These are phyloP conservation scores for Xylariaceae sp. DNA, from an alignment of 2,329 filamentous ascomycete species.

Conservation along the genomic window DNA sequence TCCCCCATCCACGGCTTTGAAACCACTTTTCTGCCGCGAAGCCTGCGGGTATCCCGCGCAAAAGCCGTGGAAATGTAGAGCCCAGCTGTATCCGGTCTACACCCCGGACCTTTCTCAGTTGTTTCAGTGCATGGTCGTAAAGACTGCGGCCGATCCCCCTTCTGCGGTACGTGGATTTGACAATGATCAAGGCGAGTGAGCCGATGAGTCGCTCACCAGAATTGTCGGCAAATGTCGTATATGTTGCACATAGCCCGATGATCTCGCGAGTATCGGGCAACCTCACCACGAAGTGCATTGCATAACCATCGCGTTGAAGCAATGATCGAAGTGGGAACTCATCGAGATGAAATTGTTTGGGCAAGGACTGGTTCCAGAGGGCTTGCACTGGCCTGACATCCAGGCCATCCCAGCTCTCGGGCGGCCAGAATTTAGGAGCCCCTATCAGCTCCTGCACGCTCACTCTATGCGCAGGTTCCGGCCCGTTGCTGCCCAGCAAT, in stretches of 20 bases:
- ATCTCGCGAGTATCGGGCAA: conserved; percentile 35
- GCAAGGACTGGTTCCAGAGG: conserved; percentile 40
- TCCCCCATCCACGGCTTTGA: conserved; percentile 43
- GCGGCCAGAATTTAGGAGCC: conserved; percentile 32
- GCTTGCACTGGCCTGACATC: conserved; percentile 31
- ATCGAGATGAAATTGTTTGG: conserved; percentile 38
- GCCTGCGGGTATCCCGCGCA: conserved; percentile 45
- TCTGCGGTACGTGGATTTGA: conserved; percentile 38
- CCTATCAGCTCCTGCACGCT: conserved; percentile 24
- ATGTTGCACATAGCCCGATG: conserved; percentile 54
- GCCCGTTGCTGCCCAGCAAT: conserved; percentile 36
- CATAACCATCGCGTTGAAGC: conserved; percentile 46
- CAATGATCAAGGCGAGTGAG: conserved; percentile 47
- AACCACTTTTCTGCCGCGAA: conserved; percentile 44
- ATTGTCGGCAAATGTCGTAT: conserved; percentile 48
- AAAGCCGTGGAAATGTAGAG: conserved; percentile 49
- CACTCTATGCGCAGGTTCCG: conserved; percentile 10
- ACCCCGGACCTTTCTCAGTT: conserved; percentile 42
- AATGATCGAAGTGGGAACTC: conserved; percentile 35
- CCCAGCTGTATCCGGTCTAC: conserved; percentile 49
- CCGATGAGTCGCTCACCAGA: conserved; percentile 45
- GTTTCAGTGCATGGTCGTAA: conserved; percentile 42
- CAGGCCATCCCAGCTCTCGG: conserved; percentile 28
- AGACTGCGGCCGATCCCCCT: conserved; percentile 46
- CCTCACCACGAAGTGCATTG: conserved; percentile 49